Conservation (phyloP, 1,284 basidiomycete genomes). For the Boletus semigastroideus region DNA sequence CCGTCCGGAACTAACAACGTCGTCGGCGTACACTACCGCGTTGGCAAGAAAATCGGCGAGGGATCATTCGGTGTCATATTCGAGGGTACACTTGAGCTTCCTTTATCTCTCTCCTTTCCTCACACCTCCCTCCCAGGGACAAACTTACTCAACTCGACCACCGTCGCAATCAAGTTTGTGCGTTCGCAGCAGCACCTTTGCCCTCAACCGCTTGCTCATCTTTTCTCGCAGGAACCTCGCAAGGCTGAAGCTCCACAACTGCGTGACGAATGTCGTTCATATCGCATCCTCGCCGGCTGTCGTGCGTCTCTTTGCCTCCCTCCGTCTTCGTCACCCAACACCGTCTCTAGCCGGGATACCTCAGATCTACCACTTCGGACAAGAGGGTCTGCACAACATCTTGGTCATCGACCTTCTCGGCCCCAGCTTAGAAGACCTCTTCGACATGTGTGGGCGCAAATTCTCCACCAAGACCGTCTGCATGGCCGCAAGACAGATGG, state of each 20-base stretch:
- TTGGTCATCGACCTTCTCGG: constrained; percentile 98
- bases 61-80: constrained; percentile 84
- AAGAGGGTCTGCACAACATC: constrained; percentile 97
- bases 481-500: constrained; percentile 99
- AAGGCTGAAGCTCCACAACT: constrained; percentile 98
- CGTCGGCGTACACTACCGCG: constrained; percentile 73
- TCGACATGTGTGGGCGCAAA: constrained; percentile 96
- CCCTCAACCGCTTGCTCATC: constrained; percentile 4
- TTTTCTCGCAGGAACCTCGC: constrained; percentile 78
- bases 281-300: constrained; percentile 92
- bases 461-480: constrained; percentile 97
- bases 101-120: too few species aligned
- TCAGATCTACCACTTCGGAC: constrained; percentile 98
- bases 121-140: constrained; percentile 54
- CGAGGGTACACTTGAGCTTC: constrained; percentile 56
- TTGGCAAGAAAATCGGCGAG: constrained; percentile 86
- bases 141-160: constrained; percentile 85
- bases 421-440: constrained; percentile 94
- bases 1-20: constrained; percentile 60
- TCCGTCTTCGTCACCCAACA: constrained; percentile 13
- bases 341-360: constrained; percentile 78
- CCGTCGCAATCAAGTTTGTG: constrained; percentile 97
- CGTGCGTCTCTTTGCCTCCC: constrained; percentile 55
- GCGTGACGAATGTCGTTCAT: constrained; percentile 95
- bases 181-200: constrained; percentile 33